Base-by-base conservation (phyloP, 1,284 basidiomycete species). In the Rhodotorula sp. region DNA sequence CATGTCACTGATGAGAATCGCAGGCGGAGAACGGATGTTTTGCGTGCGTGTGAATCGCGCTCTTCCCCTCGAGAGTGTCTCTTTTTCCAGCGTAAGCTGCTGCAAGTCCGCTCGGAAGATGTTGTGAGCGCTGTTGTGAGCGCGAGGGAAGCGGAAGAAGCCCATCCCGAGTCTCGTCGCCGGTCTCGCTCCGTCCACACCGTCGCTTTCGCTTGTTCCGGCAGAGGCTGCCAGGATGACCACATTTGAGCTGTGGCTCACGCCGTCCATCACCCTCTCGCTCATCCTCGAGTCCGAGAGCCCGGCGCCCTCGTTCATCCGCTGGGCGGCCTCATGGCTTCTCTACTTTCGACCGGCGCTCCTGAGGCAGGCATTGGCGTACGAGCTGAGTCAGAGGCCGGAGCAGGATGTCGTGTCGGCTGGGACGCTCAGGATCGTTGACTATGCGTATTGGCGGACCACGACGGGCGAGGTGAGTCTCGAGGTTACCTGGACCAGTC, bases 261-360 rank as follows among this genome's bases (percentile, higher is more conserved):
- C 70, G 1, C 73, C 73, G 15, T 63, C 66, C 2, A 40, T 75
- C 48, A 67, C 71, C 4, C 65, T 75, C 34, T 70, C 71, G 6
- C 67, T 72, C 62, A 54, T 75, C 52, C 51, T 75, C 54, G 71
- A 70, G n/a, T 55, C 68, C 18, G 73, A 75, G 52, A 51, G 64
- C 13, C 31, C 52, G 4, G 31, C 47, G 2, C 58, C 68, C 5
- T 63, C 65, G 3, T 20, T 72, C 8, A 24, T 52, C 4, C 64
- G 71, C 18, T 67, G 52, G 54, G 5, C 62, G 28, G 52, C 68
- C 4, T 34, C 40, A 2, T 67, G 61, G 64, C 31, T 51, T 7
- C 67, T 67, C 31, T 69, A 52, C 52, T 53, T 59, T 22, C 71
- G 64, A 9, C 72, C 72, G 2, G 51, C 64, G 9, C 53, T 75